Evolutionary conservation across 495 filamentous ascomycete species (phyloP), one percentile per base, ranked within the genome.

Genomic region (Chaetomium cochliodes): DNA sequence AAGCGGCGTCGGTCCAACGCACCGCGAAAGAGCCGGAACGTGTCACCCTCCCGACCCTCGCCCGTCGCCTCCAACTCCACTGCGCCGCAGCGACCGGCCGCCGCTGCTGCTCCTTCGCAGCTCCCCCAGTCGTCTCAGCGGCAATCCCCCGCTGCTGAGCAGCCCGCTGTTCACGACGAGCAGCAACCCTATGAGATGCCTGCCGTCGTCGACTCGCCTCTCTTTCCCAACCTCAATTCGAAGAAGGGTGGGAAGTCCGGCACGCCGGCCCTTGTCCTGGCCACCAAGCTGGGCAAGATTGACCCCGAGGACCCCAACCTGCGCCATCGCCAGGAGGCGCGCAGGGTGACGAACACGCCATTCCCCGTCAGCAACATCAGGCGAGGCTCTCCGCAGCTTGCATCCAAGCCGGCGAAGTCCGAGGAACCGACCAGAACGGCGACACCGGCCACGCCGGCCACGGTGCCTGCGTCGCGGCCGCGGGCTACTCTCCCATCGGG

Each of bases 11-110:
- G 71, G 28, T 68, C 69, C 51, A 63, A 63, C 58, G 72, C 69
- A 54, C 50, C 68, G 47, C 67, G 69, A 60, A 80, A 77, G 66
- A 72, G 70, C 71, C 70, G 73, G 59, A 77, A 76, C 47, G 75
- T 75, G 60, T 70, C 74, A 66, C 64, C 72, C 67, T 64, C 76
- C 59, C 64, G 64, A 67, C 39, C 46, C 22, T 52, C 66, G 5
- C 25, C 69, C 62, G 42, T 72, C 65, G 59, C 67, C 23, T 60
- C 77, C 61, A 49, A 62, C 65, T 64, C 52, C 70, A 28, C 56
- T 13, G 60, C 46, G 58, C 26, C 49, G 20, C 46, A 62, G 39
- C 50, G 42, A 62, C 50, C 58, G 20, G 58, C 69, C 16, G 44
- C 57, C 22, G 47, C 52, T 33, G 56, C 56, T 26, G 22, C 33